These are phyloP conservation scores for Collariella sp. DNA, from an alignment of 495 filamentous ascomycete species.

Conservation along the genomic window DNA sequence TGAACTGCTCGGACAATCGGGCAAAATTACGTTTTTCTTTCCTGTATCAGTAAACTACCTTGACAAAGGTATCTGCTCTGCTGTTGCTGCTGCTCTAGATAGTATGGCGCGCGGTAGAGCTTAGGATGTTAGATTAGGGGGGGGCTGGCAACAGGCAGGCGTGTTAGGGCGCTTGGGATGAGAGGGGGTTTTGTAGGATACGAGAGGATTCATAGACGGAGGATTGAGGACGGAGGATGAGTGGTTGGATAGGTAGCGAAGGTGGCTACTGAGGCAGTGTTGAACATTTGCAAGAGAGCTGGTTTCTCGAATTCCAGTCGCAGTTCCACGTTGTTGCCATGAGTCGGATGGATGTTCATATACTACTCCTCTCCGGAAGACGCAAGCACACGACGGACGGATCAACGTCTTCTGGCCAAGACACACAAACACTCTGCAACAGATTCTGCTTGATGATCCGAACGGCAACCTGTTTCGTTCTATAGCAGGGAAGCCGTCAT, in stretches of 20 bases:
- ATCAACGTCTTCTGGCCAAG: too few relatives aligned
- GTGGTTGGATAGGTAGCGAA: not conserved
- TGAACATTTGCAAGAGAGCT: not conserved
- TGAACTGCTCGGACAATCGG: too few relatives aligned
- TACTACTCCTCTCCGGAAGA: too few relatives aligned
- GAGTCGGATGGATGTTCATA: too few relatives aligned
- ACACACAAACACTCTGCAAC: not conserved
- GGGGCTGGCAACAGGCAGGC: not conserved
- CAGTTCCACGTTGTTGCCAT: too few relatives aligned
- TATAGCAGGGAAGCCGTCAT: conserved; percentile 1
- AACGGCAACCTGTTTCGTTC: conserved; percentile 5
- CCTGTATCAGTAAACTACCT: too few relatives aligned
- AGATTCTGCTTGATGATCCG: not conserved
- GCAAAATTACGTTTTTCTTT: too few relatives aligned
- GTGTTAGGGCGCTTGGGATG: not conserved
- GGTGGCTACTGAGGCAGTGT: too few relatives aligned
- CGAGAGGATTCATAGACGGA: not conserved
- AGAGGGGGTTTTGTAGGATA: not conserved
- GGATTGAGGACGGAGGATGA: not conserved
- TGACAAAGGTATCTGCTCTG: too few relatives aligned
- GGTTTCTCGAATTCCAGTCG: not conserved
- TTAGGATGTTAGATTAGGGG: not conserved
- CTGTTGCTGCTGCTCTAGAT: too few relatives aligned
- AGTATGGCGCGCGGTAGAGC: too few relatives aligned
- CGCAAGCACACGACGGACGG: too few relatives aligned